Evolutionary conservation across 1,284 basidiomycete genomes (phyloP), one percentile per base, ranked within the genome.

Genomic region (Somion occarium): DNA sequence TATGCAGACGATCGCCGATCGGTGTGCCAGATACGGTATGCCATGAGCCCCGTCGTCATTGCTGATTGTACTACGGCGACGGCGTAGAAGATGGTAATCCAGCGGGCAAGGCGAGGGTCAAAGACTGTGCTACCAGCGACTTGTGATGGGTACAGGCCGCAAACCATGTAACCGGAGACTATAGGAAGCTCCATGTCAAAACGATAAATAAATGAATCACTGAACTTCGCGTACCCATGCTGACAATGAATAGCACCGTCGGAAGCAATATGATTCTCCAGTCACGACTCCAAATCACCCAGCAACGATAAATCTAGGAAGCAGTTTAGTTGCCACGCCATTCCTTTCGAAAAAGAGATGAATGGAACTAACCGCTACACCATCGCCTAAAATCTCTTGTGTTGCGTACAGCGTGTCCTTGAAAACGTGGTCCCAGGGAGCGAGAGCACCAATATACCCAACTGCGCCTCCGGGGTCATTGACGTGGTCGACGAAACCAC

Each of bases 271-370:
- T 54, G 34, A 65, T 48, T 25, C 55, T 56, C 53, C 53, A 54
- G 49, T 61, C 61, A 43, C 59, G 60, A 23, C 57, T 53, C 65
- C 65, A 67, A 15, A 66, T 56, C 5, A 67, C 46, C 50, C 56
- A 68, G 38, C 63, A 65, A 11, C 66, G 59, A 51, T 69, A 69
- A 25, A 68, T 67, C 67, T 69, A 38, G 15, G 23, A 27, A 5
- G 27, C 20, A 3, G 22, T 25, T n/a, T 37, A 4, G 30, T 19
- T 24, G 18, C 19, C n/a, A 15, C 5, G 23, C 19, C 19, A 15
- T 3, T 22, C 43, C n/a, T 22, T 19, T 38, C 38, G 22, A 47
- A 47, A 20, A 20, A 23, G n/a, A 24, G 37, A 47, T 34, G 42
- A 5, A 13, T 5, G 20, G 18, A 7, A 56, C 62, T n/a, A 50